Percentiles rank a stretch among this genome's conserved stretches.
Evolutionary conservation across 805 yeast species (phyloP).

Genomic region (Lipomyces lipofer): DNA sequence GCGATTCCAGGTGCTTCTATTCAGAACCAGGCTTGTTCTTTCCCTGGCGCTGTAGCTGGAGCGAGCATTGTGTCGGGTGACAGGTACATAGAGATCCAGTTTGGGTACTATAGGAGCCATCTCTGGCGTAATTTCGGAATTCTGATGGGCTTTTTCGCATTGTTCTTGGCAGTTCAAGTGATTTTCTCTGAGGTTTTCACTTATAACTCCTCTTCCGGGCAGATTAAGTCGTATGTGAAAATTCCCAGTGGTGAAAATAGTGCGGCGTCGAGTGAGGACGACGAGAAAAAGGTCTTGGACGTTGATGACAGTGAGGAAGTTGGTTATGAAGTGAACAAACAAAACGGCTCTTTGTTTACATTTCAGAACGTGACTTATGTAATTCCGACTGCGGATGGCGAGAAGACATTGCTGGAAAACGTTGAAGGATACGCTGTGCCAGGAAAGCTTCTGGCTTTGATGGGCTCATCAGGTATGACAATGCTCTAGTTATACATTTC

Average conservation of each 20-base stretch:
- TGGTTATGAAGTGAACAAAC: background rate
- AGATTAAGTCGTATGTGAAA: constrained; percentile 33
- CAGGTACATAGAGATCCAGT: constrained; percentile 52
- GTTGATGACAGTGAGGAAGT: constrained; percentile 7
- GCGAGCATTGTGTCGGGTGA: constrained; percentile 56
- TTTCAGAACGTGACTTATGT: constrained; percentile 32
- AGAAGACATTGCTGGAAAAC: constrained; percentile 54
- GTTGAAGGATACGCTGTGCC: constrained; percentile 76
- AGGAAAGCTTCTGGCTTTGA: constrained; percentile 66
- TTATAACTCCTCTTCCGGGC: constrained; percentile 50
- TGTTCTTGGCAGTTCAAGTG: constrained; percentile 46
- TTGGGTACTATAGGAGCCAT: constrained; percentile 50
- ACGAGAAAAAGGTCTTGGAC: background rate
- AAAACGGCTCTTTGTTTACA: constrained; percentile 16
- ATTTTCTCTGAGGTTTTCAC: constrained; percentile 42
- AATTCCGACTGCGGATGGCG: constrained; percentile 33
- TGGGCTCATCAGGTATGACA: constrained; percentile 66
- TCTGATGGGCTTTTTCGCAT: constrained; percentile 52
- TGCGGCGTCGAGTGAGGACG: background rate
- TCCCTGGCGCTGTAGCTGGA: constrained; percentile 63
- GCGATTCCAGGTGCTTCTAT: constrained; percentile 44
- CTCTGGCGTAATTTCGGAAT: constrained; percentile 69
- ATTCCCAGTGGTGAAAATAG: background rate
- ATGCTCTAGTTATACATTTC: background rate
- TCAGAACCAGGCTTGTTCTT: constrained; percentile 51